Conservation (phyloP, 768 basidiomycete genomes). For the Collybiopsis confluens region DNA sequence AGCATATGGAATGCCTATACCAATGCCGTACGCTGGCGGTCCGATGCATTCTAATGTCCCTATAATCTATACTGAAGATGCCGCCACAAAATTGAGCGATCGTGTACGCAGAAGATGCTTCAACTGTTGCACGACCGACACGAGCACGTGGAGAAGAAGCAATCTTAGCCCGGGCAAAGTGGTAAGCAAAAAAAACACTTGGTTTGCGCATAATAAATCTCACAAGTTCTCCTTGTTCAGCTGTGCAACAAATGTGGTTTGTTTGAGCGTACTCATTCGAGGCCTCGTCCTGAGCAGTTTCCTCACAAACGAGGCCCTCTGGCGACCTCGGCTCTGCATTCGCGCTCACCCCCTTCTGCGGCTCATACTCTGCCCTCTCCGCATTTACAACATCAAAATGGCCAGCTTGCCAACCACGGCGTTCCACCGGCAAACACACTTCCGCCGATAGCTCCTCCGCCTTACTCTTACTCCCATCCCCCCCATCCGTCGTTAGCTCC, state of each 20-base stretch:
- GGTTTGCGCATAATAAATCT: slow-evolving; percentile 14
- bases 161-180: slow-evolving; percentile 82
- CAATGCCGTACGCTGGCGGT: neutral
- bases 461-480: slow-evolving; percentile 8
- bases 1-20: slow-evolving; percentile 1
- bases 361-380: slow-evolving; percentile 21
- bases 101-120: slow-evolving; percentile 74
- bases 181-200: no score
- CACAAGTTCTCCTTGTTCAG: slow-evolving; percentile 19
- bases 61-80: slow-evolving; percentile 64
- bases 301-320: slow-evolving; percentile 75
- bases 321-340: slow-evolving; percentile 44
- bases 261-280: slow-evolving; percentile 77
- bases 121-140: slow-evolving; percentile 84
- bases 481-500: slow-evolving; percentile 6
- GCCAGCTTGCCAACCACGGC: neutral
- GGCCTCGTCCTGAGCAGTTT: slow-evolving; percentile 76
- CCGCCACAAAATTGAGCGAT: slow-evolving; percentile 75
- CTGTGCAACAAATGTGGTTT: slow-evolving; percentile 73
- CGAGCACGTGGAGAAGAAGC: slow-evolving; percentile 74
- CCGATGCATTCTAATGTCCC: slow-evolving; percentile 1
- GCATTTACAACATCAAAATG: neutral
- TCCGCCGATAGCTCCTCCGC: slow-evolving; percentile 7
- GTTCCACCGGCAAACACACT: slow-evolving; percentile 4
- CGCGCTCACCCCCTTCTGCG: slow-evolving; percentile 42